phyloP scores from a whole-genome alignment of 768 basidiomycete genomes.

The Boletus vinaceobasis region DNA sequence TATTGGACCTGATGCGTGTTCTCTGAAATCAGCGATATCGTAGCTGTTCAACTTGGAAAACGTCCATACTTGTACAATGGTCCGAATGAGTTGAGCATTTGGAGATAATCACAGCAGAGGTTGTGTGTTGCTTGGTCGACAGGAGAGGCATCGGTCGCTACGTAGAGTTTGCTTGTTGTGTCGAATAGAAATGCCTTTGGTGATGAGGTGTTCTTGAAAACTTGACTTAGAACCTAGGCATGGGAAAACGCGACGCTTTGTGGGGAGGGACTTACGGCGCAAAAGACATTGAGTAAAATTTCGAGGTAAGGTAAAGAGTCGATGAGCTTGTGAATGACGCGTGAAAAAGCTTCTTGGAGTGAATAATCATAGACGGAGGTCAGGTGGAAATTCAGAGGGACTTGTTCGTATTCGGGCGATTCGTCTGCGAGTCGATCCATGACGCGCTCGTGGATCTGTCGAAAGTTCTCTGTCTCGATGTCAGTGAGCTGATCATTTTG shows the following conservation, averaged over 20 bases:
- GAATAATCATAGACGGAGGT: conserved; percentile 94
- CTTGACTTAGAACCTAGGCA: background rate
- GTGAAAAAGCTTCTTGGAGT: conserved; percentile 88
- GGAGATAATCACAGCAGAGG: conserved; percentile 87
- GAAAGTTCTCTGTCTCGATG: conserved; percentile 71
- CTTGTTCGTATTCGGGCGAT: conserved; percentile 70
- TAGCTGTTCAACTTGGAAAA: background rate
- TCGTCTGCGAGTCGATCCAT: conserved; percentile 78
- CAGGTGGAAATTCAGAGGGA: conserved; percentile 82
- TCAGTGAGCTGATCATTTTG: background rate
- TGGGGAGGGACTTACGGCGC: conserved; percentile 47
- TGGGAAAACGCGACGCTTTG: background rate
- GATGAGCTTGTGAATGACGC: conserved; percentile 82
- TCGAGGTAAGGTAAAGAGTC: conserved; percentile 84
- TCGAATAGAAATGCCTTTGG: conserved; percentile 95
- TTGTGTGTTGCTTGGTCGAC: conserved; percentile 87
- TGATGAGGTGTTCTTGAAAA: conserved; percentile 76
- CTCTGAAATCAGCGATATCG: conserved; percentile 5
- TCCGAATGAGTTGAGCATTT: conserved; percentile 82
- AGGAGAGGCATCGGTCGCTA: conserved; percentile 92
- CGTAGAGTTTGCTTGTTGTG: conserved; percentile 74
- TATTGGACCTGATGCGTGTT: conserved; percentile 18
- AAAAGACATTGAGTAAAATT: conserved; percentile 82
- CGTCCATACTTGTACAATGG: conserved; percentile 72
- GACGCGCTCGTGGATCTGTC: conserved; percentile 85